A percentile compares a stretch with the other conserved stretches of the same genome.
phyloP scores from a whole-genome alignment of 345 rosid genomes.

The Hirschfeldia incana region DNA sequence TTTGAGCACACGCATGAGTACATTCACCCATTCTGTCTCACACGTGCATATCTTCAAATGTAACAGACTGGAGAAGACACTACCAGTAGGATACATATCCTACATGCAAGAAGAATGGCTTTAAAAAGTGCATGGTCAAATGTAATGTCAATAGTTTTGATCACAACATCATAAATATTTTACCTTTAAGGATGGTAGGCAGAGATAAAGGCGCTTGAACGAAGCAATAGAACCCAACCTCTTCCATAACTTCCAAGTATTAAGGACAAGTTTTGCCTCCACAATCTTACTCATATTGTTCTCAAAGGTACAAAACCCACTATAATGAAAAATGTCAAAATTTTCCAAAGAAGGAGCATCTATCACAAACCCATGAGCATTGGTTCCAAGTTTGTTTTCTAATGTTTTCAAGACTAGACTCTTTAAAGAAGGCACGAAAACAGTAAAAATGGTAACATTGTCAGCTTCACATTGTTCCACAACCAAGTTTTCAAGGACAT shows the following conservation, averaged over 20 bases:
- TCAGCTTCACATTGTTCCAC: not conserved
- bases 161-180: not conserved
- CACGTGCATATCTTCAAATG: conserved; percentile 27
- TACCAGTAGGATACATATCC: conserved; percentile 12
- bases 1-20: conserved; percentile 14
- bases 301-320: not conserved
- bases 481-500: conserved; percentile 3
- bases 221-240: conserved; percentile 7
- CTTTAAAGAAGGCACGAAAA: conserved; percentile 12
- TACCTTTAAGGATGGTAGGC: conserved; percentile 11
- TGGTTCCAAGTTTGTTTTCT: not conserved
- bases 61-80: conserved; percentile 5
- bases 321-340: not conserved
- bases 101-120: not conserved
- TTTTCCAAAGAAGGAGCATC: conserved; percentile 26
- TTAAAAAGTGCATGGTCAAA: not conserved
- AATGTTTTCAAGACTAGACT: not conserved
- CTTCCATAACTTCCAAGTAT: not conserved
- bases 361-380: not conserved
- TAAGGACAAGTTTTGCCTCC: not conserved
- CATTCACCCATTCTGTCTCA: conserved; percentile 17
- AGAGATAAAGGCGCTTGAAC: not conserved
- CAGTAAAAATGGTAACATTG: not conserved
- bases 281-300: not conserved
- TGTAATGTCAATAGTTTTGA: not conserved